Percentiles rank a stretch among this genome's conserved stretches.
Evolutionary conservation across 352 stramenopile species (phyloP).

Genomic region (Blastocystis hominis): DNA sequence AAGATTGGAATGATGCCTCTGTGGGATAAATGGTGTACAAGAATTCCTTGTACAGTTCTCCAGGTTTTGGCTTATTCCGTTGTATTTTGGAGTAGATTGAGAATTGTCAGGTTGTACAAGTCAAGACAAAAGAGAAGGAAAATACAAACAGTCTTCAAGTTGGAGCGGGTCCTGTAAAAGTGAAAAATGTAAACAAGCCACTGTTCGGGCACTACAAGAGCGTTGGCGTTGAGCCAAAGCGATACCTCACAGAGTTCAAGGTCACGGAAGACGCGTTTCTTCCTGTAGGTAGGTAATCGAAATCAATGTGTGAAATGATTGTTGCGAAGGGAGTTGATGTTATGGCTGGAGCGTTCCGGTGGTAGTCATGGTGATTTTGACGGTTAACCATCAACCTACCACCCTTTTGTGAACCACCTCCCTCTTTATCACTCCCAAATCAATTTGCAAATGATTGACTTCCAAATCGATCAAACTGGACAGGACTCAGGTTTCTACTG

Average conservation of each 20-base stretch:
- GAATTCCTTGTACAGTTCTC: slow-evolving; percentile 87
- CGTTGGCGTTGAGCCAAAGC: slow-evolving; percentile 79
- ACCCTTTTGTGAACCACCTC: too few species aligned
- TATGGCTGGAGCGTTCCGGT: too few species aligned
- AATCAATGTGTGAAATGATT: too few species aligned
- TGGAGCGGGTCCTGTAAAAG: slow-evolving; percentile 85
- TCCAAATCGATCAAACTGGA: too few species aligned
- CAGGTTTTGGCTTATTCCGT: slow-evolving; percentile 63
- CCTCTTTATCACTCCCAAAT: too few species aligned
- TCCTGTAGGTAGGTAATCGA: slow-evolving; percentile 49
- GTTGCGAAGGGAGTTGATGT: too few species aligned
- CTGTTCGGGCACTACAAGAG: slow-evolving; percentile 77
- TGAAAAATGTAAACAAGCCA: slow-evolving; percentile 84
- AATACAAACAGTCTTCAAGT: slow-evolving; percentile 83
- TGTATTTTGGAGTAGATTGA: slow-evolving; percentile 69
- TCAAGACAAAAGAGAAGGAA: slow-evolving; percentile 78
- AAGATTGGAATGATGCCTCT: slow-evolving; percentile 98
- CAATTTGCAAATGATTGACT: too few species aligned
- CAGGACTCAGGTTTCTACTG: slow-evolving; percentile 15
- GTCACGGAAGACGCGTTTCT: slow-evolving; percentile 73
- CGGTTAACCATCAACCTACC: too few species aligned
- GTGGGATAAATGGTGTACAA: slow-evolving; percentile 90
- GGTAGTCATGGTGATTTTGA: too few species aligned
- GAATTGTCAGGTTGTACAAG: slow-evolving; percentile 82
- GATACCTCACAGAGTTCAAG: slow-evolving; percentile 85